Percentiles rank a stretch among this genome's conserved stretches.
These are phyloP conservation scores for Urtica urens DNA, from an alignment of 306 rosid species.

Conservation along the genomic window DNA sequence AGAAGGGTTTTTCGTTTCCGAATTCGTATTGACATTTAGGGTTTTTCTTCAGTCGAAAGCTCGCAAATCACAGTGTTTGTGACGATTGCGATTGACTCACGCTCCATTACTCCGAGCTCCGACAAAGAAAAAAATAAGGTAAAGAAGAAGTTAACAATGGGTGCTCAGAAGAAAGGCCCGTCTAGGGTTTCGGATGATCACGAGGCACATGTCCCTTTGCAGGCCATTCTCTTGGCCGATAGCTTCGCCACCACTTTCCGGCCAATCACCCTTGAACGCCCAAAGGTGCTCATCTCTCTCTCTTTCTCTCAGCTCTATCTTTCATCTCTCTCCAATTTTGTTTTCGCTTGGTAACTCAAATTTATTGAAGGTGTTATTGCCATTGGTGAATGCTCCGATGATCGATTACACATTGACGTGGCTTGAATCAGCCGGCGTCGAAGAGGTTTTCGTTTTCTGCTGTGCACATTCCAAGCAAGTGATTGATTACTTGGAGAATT, in stretches of 20 bases:
- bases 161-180: constrained; percentile 51
- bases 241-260: constrained; percentile 83
- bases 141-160: constrained; percentile 33
- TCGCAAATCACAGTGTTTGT: background rate
- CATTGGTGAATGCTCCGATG: constrained; percentile 83
- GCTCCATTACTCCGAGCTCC: background rate
- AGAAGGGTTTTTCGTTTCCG: constrained; percentile 15
- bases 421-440: constrained; percentile 97
- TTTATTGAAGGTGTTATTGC: constrained; percentile 56
- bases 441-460: constrained; percentile 91
- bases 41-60: constrained; percentile 1
- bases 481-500: constrained; percentile 58
- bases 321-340: background rate
- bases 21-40: background rate
- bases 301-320: background rate
- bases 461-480: constrained; percentile 92
- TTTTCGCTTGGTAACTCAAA: background rate
- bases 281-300: constrained; percentile 41
- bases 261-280: constrained; percentile 96
- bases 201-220: constrained; percentile 66
- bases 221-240: constrained; percentile 87
- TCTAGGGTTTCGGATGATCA: constrained; percentile 67
- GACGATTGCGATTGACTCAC: background rate
- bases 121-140: constrained; percentile 6
- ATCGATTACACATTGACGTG: constrained; percentile 77